phyloP scores from a whole-genome alignment of 2,329 filamentous ascomycete species.

The Hymenoscyphus repandus region DNA sequence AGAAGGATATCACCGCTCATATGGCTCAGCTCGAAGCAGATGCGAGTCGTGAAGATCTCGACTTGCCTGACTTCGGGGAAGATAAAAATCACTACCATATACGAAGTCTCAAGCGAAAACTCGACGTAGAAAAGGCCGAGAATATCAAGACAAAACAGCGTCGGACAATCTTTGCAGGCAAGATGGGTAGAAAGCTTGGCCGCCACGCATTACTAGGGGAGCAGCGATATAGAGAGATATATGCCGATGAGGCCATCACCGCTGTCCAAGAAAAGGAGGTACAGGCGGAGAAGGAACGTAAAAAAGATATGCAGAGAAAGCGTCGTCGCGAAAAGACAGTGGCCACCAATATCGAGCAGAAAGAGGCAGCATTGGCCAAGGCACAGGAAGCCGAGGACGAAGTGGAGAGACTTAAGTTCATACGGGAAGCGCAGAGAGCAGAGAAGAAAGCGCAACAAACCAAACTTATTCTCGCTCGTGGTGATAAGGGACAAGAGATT shows the following conservation, averaged over 20 bases:
- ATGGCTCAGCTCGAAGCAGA: constrained; percentile 56
- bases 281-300: constrained; percentile 93
- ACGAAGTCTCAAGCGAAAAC: constrained; percentile 59
- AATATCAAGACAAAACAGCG: constrained; percentile 57
- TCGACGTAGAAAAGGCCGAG: constrained; percentile 62
- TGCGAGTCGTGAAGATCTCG: constrained; percentile 46
- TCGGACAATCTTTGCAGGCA: constrained; percentile 53
- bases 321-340: constrained; percentile 92
- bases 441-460: constrained; percentile 92
- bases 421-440: constrained; percentile 81
- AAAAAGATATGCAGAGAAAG: constrained; percentile 99
- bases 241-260: constrained; percentile 75
- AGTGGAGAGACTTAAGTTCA: constrained; percentile 71
- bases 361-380: constrained; percentile 74
- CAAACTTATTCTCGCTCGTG: constrained; percentile 79
- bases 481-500: constrained; percentile 70
- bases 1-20: constrained; percentile 63
- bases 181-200: constrained; percentile 56
- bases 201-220: constrained; percentile 67
- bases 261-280: constrained; percentile 88
- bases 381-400: constrained; percentile 77
- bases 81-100: constrained; percentile 50
- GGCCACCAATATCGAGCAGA: constrained; percentile 86
- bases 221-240: constrained; percentile 67
- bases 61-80: constrained; percentile 44